These are phyloP conservation scores for Trametes villosa DNA, from an alignment of 768 basidiomycete genomes.

Conservation along the genomic window DNA sequence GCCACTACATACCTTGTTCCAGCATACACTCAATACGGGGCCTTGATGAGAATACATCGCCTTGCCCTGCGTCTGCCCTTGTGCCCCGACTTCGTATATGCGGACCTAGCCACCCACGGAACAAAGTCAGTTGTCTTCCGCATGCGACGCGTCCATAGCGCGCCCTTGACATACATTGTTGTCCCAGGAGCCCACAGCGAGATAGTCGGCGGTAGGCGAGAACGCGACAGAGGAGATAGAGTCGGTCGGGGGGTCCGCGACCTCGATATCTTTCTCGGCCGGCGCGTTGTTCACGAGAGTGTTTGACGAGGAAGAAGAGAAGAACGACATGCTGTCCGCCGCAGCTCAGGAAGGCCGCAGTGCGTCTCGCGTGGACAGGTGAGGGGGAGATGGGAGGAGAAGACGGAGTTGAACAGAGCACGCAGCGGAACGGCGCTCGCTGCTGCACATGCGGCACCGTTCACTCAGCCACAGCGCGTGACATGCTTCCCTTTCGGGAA, in stretches of 20 bases:
- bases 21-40: constrained; percentile 85
- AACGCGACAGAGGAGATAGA: constrained; percentile 87
- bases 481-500: constrained; percentile 28
- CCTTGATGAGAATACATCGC: constrained; percentile 91
- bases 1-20: constrained; percentile 89
- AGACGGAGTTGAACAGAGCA: background rate
- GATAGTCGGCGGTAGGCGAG: constrained; percentile 83
- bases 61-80: constrained; percentile 83
- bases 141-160: background rate
- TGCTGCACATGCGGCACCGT: background rate
- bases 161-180: constrained; percentile 68
- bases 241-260: constrained; percentile 80
- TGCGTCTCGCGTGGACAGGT: background rate
- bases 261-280: constrained; percentile 78
- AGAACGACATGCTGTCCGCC: constrained; percentile 47
- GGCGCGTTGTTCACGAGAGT: constrained; percentile 41
- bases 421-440: background rate
- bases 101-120: constrained; percentile 61
- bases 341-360: background rate
- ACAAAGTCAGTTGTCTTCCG: background rate
- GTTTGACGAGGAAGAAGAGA: constrained; percentile 38
- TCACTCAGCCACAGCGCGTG: constrained; percentile 15
- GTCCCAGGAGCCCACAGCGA: constrained; percentile 94
- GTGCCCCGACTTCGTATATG: constrained; percentile 85
- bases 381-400: background rate